Evolutionary conservation across 139 green algal genomes (phyloP).

Genomic region (Axilococcus clingmanii): DNA sequence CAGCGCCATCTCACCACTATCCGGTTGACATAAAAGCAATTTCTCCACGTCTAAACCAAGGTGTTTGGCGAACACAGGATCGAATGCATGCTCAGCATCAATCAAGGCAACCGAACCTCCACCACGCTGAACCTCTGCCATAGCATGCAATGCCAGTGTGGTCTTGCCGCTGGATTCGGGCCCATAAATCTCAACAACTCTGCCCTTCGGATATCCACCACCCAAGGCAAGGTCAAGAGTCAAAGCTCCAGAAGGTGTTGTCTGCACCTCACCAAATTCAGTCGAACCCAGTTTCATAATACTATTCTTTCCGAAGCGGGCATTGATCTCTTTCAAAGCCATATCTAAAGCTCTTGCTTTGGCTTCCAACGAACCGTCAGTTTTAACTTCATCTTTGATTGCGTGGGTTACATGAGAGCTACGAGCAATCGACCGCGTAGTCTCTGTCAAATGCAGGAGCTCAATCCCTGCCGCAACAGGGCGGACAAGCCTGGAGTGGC

Average conservation of each 20-base stretch:
- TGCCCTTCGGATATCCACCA: conserved; percentile 69
- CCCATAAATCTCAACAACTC: conserved; percentile 87
- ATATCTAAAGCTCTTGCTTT: conserved; percentile 34
- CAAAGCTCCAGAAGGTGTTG: conserved; percentile 63
- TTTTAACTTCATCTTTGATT: not conserved
- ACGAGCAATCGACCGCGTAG: too few relatives aligned
- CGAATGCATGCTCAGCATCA: conserved; percentile 93
- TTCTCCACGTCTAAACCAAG: conserved; percentile 58
- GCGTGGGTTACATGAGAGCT: not conserved
- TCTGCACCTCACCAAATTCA: conserved; percentile 32
- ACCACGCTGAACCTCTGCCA: conserved; percentile 69
- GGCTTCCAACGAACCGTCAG: not conserved
- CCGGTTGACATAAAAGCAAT: conserved; percentile 65
- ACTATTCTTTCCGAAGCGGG: conserved; percentile 47
- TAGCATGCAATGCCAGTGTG: conserved; percentile 87
- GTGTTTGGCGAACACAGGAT: conserved; percentile 65
- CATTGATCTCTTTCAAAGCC: conserved; percentile 42
- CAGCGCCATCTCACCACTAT: conserved; percentile 72
- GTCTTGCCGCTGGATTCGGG: conserved; percentile 93
- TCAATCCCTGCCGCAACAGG: too few relatives aligned
- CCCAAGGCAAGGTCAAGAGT: conserved; percentile 77
- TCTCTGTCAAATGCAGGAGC: too few relatives aligned
- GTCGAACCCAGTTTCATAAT: conserved; percentile 52
- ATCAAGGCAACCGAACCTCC: conserved; percentile 69
- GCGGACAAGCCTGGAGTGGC: too few relatives aligned